phyloP scores from a whole-genome alignment of 768 basidiomycete species.

The Boletales sp. region DNA sequence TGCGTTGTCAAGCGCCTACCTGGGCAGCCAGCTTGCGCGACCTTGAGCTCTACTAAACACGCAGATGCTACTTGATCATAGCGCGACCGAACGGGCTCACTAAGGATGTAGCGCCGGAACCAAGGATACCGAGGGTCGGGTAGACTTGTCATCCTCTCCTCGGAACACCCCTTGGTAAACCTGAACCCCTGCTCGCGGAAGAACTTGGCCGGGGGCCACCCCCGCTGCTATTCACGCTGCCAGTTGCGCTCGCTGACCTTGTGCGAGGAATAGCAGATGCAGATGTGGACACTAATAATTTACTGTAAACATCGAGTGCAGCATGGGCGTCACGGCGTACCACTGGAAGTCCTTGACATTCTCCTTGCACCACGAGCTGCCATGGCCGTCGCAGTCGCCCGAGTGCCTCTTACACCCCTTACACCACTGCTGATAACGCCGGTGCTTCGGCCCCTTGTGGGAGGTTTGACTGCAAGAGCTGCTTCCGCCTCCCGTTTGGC shows the following conservation, averaged over 20 bases:
- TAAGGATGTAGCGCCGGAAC: neutral
- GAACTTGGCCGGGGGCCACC: slow-evolving; percentile 23
- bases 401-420: slow-evolving; percentile 69
- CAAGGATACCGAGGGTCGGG: neutral
- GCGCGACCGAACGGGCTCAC: neutral
- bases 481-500: slow-evolving; percentile 48
- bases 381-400: slow-evolving; percentile 50
- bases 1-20: no score
- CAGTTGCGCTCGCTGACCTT: slow-evolving; percentile 26
- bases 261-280: slow-evolving; percentile 18
- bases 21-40: slow-evolving; percentile 1
- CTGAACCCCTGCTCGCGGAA: slow-evolving; percentile 22
- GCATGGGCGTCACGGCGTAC: slow-evolving; percentile 23
- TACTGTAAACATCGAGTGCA: slow-evolving; percentile 4
- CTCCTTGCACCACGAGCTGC: slow-evolving; percentile 44
- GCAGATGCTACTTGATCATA: neutral
- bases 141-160: slow-evolving; percentile 23
- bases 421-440: slow-evolving; percentile 51
- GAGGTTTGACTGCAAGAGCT: slow-evolving; percentile 25
- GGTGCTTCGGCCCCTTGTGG: slow-evolving; percentile 43
- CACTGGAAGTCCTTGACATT: slow-evolving; percentile 35
- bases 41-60: neutral
- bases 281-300: slow-evolving; percentile 9
- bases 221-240: slow-evolving; percentile 13
- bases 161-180: slow-evolving; percentile 21